These are phyloP conservation scores for Annulohypoxylon truncatum DNA, from an alignment of 2,329 filamentous ascomycete species.

Conservation along the genomic window DNA sequence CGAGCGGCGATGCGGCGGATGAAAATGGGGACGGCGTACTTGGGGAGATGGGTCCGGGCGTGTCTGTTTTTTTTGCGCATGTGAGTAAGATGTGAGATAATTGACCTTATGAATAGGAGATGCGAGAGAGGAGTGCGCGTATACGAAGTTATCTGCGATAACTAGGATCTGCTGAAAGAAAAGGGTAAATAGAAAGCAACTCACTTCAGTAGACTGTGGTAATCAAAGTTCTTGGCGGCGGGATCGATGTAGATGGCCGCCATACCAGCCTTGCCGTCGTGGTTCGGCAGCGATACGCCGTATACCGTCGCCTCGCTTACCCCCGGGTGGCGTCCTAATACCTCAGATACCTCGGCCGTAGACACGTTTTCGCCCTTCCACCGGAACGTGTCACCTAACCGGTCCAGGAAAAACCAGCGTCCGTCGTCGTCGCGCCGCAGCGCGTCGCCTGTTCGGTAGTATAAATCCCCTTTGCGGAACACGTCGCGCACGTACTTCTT, in stretches of 20 bases:
- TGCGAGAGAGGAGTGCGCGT: neutral
- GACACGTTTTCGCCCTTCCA: constrained; percentile 80
- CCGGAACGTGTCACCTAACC: constrained; percentile 77
- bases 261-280: constrained; percentile 76
- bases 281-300: constrained; percentile 71
- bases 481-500: constrained; percentile 75
- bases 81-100: neutral
- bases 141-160: neutral
- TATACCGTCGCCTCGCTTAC: constrained; percentile 77
- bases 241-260: constrained; percentile 69
- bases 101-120: neutral
- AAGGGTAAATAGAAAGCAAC: constrained; percentile 25
- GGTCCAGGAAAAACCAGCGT: constrained; percentile 76
- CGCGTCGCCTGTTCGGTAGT: constrained; percentile 76
- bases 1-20: constrained; percentile 69
- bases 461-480: constrained; percentile 74
- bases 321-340: constrained; percentile 68
- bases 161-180: constrained; percentile 2
- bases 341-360: constrained; percentile 74
- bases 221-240: constrained; percentile 66
- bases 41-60: constrained; percentile 69
- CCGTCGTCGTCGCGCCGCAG: constrained; percentile 71
- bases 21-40: constrained; percentile 82
- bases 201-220: constrained; percentile 66
- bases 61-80: constrained; percentile 53